phyloP scores from a whole-genome alignment of 495 filamentous ascomycete species.

The Podospora anserina region DNA sequence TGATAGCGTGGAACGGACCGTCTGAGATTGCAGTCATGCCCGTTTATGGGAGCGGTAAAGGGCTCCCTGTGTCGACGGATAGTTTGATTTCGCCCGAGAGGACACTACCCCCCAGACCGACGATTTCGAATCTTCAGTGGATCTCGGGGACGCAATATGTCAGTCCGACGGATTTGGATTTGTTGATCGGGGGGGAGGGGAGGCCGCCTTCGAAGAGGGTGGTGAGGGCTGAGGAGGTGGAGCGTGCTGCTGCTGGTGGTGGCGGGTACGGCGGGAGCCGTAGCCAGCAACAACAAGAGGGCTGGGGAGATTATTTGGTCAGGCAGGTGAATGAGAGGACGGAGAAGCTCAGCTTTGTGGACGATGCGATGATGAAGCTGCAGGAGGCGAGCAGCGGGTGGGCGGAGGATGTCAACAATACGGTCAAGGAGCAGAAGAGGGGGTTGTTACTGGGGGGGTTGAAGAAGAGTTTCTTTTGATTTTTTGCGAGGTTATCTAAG shows the following conservation, averaged over 20 bases:
- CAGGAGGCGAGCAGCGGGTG: constrained; percentile 76
- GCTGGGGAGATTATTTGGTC: constrained; percentile 65
- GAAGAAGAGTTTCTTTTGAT: constrained; percentile 44
- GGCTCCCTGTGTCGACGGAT: constrained; percentile 55
- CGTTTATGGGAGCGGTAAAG: constrained; percentile 69
- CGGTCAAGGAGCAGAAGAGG: constrained; percentile 78
- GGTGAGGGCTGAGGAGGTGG: constrained; percentile 47
- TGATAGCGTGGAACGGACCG: constrained; percentile 87
- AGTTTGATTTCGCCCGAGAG: constrained; percentile 72
- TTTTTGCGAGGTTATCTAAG: no score
- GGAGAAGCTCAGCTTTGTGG: constrained; percentile 75
- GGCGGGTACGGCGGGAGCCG: constrained; percentile 39
- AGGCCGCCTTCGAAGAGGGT: constrained; percentile 81
- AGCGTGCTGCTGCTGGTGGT: constrained; percentile 49
- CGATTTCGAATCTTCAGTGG: constrained; percentile 94
- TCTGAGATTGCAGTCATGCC: constrained; percentile 77
- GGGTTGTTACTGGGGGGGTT: constrained; percentile 67
- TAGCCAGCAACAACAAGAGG: constrained; percentile 44
- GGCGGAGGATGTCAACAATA: constrained; percentile 84
- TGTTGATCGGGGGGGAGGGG: constrained; percentile 84
- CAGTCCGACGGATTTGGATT: constrained; percentile 82
- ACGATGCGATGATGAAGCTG: constrained; percentile 77
- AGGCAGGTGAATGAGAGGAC: constrained; percentile 85
- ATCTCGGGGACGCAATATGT: constrained; percentile 92
- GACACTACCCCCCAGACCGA: constrained; percentile 75